Percentiles rank a stretch among this genome's conserved stretches.
Conservation (phyloP, 495 filamentous ascomycete species). For the Xylaria sp. region DNA sequence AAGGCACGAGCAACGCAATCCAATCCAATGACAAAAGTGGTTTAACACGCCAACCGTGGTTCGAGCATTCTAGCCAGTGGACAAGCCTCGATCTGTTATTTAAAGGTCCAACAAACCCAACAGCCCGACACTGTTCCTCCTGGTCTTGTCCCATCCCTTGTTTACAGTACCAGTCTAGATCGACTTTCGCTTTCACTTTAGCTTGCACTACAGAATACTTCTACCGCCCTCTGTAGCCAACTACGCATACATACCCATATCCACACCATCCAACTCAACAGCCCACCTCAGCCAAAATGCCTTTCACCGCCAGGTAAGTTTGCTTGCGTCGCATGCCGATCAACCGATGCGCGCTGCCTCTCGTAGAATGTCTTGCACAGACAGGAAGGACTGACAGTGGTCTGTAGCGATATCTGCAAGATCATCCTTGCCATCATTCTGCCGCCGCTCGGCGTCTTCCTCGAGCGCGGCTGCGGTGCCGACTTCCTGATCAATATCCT, state of each 20-base stretch:
- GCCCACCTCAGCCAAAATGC: conserved; percentile 46
- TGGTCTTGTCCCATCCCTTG: not conserved
- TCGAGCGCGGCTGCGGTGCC: conserved; percentile 82
- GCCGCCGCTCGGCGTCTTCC: conserved; percentile 90
- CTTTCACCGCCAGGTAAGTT: conserved; percentile 63
- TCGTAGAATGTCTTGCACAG: not conserved
- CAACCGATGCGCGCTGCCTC: not conserved
- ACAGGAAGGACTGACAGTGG: conserved; percentile 17
- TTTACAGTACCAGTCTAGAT: not conserved
- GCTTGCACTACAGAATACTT: not conserved
- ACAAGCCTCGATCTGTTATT: conserved; percentile 15
- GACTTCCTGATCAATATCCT: conserved; percentile 89
- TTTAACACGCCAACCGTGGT: not conserved
- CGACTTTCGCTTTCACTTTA: too few species aligned
- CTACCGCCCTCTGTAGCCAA: not conserved
- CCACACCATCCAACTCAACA: not conserved
- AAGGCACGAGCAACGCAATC: conserved; percentile 20
- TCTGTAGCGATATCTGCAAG: conserved; percentile 80
- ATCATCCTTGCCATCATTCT: conserved; percentile 87
- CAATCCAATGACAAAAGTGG: conserved; percentile 20
- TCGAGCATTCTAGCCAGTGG: conserved; percentile 6
- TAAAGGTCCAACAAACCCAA: conserved; percentile 8
- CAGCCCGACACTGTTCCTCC: not conserved
- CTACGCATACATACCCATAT: not conserved
- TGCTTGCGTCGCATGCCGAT: conserved; percentile 26